Evolutionary conservation across 345 rosid genomes (phyloP).

Genomic region (Boechera retrofracta): DNA sequence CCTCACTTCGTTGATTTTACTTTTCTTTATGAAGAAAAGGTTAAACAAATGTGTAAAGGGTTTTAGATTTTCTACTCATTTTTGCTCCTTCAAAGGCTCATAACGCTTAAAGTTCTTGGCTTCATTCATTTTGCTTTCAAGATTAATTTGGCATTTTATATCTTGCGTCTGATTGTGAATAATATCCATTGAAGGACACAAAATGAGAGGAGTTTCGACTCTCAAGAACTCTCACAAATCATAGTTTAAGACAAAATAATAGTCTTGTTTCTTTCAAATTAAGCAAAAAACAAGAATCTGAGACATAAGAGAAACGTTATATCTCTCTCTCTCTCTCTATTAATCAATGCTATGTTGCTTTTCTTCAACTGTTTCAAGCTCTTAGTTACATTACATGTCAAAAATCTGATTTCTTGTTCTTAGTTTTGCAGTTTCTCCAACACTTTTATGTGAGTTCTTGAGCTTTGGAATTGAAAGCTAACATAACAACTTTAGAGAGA

Average conservation of each 20-base stretch:
- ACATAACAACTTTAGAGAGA: constrained; percentile 46
- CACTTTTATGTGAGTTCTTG: constrained; percentile 3
- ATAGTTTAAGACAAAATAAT: neutral
- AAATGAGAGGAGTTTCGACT: constrained; percentile 17
- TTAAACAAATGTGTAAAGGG: constrained; percentile 27
- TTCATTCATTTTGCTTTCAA: neutral
- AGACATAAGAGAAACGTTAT: constrained; percentile 1
- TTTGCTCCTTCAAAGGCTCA: neutral
- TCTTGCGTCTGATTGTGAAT: constrained; percentile 4
- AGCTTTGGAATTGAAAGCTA: constrained; percentile 31
- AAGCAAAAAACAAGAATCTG: neutral
- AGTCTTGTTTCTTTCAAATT: neutral
- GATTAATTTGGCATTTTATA: constrained; percentile 8
- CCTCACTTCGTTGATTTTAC: constrained; percentile 9
- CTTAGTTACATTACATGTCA: constrained; percentile 13
- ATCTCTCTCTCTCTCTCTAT: neutral
- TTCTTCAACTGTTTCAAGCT: constrained; percentile 16
- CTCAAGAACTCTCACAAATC: neutral
- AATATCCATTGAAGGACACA: constrained; percentile 1
- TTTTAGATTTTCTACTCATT: constrained; percentile 19
- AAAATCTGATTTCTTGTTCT: constrained; percentile 24
- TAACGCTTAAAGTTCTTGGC: constrained; percentile 1
- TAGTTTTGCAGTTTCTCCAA: constrained; percentile 35
- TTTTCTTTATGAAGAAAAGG: neutral
- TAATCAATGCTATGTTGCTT: constrained; percentile 28